Percentiles rank a stretch among this genome's conserved stretches.
These are phyloP conservation scores for Lavandula angustifolia DNA, from an alignment of 257 asterid genomes.

Conservation along the genomic window DNA sequence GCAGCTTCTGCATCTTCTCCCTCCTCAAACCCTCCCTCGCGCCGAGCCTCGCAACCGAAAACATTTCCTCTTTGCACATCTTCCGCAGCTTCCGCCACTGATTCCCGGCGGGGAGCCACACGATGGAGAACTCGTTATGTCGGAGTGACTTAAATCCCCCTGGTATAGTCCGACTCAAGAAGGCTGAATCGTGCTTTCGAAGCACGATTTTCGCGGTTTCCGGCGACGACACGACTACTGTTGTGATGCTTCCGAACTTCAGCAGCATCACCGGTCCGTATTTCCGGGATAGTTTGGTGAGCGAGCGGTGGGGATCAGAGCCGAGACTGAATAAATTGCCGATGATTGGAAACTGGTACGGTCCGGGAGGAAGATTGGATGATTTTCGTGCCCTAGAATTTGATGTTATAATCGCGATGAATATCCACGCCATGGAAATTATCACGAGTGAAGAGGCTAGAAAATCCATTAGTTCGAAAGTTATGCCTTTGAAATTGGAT, in stretches of 20 bases:
- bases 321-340: slow-evolving; percentile 34
- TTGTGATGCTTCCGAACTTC: slow-evolving; percentile 24
- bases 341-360: slow-evolving; percentile 15
- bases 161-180: slow-evolving; percentile 25
- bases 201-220: slow-evolving; percentile 22
- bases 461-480: too few relatives aligned
- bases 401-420: background rate
- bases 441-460: too few relatives aligned
- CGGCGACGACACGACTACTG: slow-evolving; percentile 28
- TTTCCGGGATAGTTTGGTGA: slow-evolving; percentile 17
- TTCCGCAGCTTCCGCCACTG: slow-evolving; percentile 47
- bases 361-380: slow-evolving; percentile 33
- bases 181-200: slow-evolving; percentile 1
- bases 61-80: slow-evolving; percentile 42
- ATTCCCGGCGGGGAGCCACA: slow-evolving; percentile 34
- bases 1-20: slow-evolving; percentile 39
- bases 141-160: background rate
- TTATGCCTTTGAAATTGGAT: too few relatives aligned
- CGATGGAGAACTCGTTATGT: slow-evolving; percentile 34
- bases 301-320: slow-evolving; percentile 34
- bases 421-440: background rate
- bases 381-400: slow-evolving; percentile 24
- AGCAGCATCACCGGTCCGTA: slow-evolving; percentile 35
- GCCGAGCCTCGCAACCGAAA: slow-evolving; percentile 41
- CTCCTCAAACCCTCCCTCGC: slow-evolving; percentile 36